Conservation (phyloP, 176 grass and related monocot species). For the Echinochloa phyllopogon region DNA sequence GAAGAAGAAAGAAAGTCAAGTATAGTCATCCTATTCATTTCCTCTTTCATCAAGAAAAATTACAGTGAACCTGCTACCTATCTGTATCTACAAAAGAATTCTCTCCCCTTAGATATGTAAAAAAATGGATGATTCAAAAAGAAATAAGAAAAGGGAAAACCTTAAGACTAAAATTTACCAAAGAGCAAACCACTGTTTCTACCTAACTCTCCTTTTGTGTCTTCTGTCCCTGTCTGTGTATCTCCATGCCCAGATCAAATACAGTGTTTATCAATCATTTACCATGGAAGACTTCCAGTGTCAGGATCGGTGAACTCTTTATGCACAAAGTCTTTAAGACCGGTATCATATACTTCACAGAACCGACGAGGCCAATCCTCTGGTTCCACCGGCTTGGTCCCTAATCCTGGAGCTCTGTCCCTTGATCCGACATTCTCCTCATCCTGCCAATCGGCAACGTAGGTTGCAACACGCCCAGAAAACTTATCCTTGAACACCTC, state of each 20-base stretch:
- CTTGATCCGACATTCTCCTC: slow-evolving; percentile 95
- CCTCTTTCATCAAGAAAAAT: slow-evolving; percentile 46
- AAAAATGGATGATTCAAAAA: slow-evolving; percentile 41
- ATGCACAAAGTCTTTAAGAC: slow-evolving; percentile 81
- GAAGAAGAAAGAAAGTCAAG: slow-evolving; percentile 17
- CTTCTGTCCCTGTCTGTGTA: slow-evolving; percentile 37
- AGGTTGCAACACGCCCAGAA: slow-evolving; percentile 78
- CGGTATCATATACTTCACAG: slow-evolving; percentile 86
- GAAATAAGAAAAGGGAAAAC: slow-evolving; percentile 12
- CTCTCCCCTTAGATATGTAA: slow-evolving; percentile 57
- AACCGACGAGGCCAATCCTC: slow-evolving; percentile 83
- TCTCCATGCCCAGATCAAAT: slow-evolving; percentile 43
- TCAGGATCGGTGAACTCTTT: slow-evolving; percentile 48
- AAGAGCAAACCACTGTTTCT: slow-evolving; percentile 48
- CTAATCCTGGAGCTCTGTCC: slow-evolving; percentile 88
- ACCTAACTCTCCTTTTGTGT: slow-evolving; percentile 33
- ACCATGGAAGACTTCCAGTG: slow-evolving; percentile 84
- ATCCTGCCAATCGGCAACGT: slow-evolving; percentile 92
- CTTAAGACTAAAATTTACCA: slow-evolving; percentile 33
- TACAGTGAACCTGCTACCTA: slow-evolving; percentile 48
- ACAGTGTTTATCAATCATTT: slow-evolving; percentile 43
- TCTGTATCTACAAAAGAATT: slow-evolving; percentile 97
- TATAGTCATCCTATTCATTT: slow-evolving; percentile 40
- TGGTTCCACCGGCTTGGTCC: slow-evolving; percentile 88
- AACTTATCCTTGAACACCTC: slow-evolving; percentile 99